Base-by-base conservation (phyloP, 1,284 basidiomycete species). In the Hypsizygus ulmarius region DNA sequence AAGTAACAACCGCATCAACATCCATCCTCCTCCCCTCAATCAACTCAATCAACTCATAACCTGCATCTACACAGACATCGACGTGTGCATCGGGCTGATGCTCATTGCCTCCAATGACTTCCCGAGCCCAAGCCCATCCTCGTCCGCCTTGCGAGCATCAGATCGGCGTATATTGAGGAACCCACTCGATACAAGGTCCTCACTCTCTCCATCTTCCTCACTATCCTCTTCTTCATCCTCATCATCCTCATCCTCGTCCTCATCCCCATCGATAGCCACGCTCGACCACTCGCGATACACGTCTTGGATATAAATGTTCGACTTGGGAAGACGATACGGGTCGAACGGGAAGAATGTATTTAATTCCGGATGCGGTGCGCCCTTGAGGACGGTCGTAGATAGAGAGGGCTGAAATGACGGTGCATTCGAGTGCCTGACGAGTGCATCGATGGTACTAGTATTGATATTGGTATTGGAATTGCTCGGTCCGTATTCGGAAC, bases 321-420 rank as follows among this genome's bases (percentile, higher is more conserved):
- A 89, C 45, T 77, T 76, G 1, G 91, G 89, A 1, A 99, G 81
- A 56, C 87, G 90, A 72, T 93, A 99, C 1, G 97, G 97, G 65
- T 99, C 97, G 64, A 99, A 99, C 0, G 97, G 97, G 74, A 99
- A 99, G 74, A 98, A 99, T 10, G 86, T 85, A 63, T 95, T 93
- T 40, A 98, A 75, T 50, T 94, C 91, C 5, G 81, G 74, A 49
- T 85, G 81, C 52, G 81, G 67, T 35, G 71, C 64, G 59, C 33
- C 67, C 64, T 30, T 56, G 28, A 73, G 56, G 34, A 72, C 49
- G 1, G 7, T 25, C 21, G 21, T 4, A 3, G 21, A 25, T 25
- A 3, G 21, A 3, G 21, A 25, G 7, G 21, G 4, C 21, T 7
- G 21, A 3, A 25, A 3, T 25, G 21, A 4, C 21, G 21, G 7